Evolutionary conservation across 2,329 filamentous ascomycete species (phyloP).

Genomic region (Epichloe uncinata): DNA sequence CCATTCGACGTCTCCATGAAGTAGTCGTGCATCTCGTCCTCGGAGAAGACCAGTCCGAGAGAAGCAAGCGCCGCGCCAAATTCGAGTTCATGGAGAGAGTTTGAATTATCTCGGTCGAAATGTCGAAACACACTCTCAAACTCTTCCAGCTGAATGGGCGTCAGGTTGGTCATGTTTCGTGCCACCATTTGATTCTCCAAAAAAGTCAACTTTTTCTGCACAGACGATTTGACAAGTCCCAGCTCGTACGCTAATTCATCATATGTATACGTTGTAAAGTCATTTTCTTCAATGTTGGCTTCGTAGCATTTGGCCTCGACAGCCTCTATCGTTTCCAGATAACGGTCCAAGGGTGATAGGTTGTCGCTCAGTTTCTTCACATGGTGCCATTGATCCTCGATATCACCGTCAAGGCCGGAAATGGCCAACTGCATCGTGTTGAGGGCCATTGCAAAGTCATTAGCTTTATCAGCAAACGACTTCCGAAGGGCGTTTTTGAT

Average conservation of each 20-base stretch:
- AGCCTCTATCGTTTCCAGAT: conserved; percentile 72
- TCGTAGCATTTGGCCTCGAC: conserved; percentile 84
- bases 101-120: conserved; percentile 87
- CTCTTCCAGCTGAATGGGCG: conserved; percentile 94
- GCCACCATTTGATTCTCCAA: conserved; percentile 98
- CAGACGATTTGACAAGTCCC: conserved; percentile 77
- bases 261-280: conserved; percentile 98
- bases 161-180: conserved; percentile 96
- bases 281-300: conserved; percentile 98
- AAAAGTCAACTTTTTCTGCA: conserved; percentile 87
- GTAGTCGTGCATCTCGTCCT: conserved; percentile 95
- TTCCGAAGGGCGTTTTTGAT: conserved; percentile 92
- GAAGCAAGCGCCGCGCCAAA: conserved; percentile 95
- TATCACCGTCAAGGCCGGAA: conserved; percentile 90
- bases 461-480: conserved; percentile 94
- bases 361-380: conserved; percentile 76
- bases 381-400: conserved; percentile 86
- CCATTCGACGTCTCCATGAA: conserved; percentile 78
- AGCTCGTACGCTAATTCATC: conserved; percentile 93
- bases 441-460: conserved; percentile 89
- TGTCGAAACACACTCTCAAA: conserved; percentile 98
- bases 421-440: conserved; percentile 93
- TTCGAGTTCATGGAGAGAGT: conserved; percentile 82
- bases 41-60: conserved; percentile 87
- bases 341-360: conserved; percentile 78